A percentile compares a stretch with the other conserved stretches of the same genome.
Evolutionary conservation across 768 basidiomycete genomes (phyloP).

Genomic region (Leccinum subtestaceum): DNA sequence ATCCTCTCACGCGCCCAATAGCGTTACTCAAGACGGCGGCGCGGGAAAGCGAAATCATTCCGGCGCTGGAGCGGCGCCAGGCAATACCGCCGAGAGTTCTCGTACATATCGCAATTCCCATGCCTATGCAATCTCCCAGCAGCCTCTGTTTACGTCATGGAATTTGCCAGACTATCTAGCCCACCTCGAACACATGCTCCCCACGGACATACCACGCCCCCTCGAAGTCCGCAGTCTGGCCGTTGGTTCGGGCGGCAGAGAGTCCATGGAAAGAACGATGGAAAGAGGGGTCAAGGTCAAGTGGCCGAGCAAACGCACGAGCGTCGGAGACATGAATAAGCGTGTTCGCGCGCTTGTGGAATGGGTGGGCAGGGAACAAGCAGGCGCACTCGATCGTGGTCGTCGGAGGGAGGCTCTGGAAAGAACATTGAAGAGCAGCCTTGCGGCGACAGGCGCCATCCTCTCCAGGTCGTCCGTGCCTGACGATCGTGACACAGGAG

Average conservation of each 20-base stretch:
- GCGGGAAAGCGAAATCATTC: constrained; percentile 49
- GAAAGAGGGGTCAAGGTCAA: constrained; percentile 85
- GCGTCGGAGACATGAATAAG: constrained; percentile 97
- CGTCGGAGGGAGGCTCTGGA: constrained; percentile 68
- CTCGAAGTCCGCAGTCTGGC: constrained; percentile 62
- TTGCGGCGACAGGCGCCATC: constrained; percentile 9
- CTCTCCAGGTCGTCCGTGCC: constrained; percentile 9
- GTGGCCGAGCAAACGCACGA: constrained; percentile 93
- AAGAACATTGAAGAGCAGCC: constrained; percentile 40
- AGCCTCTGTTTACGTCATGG: constrained; percentile 83
- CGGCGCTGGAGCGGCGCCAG: constrained; percentile 34
- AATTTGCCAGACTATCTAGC: constrained; percentile 89
- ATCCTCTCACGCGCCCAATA: constrained; percentile 32
- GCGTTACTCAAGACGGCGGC: constrained; percentile 40
- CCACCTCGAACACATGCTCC: constrained; percentile 81
- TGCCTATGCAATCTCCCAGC: constrained; percentile 76
- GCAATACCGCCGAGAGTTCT: constrained; percentile 46
- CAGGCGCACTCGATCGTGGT: constrained; percentile 66
- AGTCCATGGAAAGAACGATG: constrained; percentile 56
- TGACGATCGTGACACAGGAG: constrained; percentile 16
- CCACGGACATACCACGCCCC: constrained; percentile 69
- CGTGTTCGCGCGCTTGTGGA: constrained; percentile 86
- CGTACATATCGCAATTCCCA: constrained; percentile 77
- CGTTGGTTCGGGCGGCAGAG: constrained; percentile 42
- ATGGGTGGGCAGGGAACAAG: constrained; percentile 91